A percentile compares a stretch with the other conserved stretches of the same genome.
Evolutionary conservation across 1,284 basidiomycete genomes (phyloP).

Genomic region (Fomitopsis betulina): DNA sequence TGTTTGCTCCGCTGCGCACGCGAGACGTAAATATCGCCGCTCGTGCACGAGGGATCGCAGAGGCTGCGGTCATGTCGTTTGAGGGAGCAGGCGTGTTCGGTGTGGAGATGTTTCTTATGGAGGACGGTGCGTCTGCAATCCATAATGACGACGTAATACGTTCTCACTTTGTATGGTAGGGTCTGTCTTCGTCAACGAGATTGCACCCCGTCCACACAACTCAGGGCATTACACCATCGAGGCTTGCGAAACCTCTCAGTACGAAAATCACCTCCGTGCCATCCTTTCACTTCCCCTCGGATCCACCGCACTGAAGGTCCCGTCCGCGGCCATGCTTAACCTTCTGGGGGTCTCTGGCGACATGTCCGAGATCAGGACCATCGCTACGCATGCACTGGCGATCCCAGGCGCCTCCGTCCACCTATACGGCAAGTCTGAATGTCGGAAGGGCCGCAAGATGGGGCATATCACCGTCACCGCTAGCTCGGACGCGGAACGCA

Average conservation of each 20-base stretch:
- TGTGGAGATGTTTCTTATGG: slow-evolving; percentile 96
- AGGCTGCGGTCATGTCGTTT: slow-evolving; percentile 78
- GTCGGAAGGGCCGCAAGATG: slow-evolving; percentile 93
- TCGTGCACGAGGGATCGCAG: slow-evolving; percentile 74
- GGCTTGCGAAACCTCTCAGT: slow-evolving; percentile 94
- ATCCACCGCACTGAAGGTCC: slow-evolving; percentile 84
- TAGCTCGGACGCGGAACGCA: slow-evolving; percentile 75
- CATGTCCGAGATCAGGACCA: slow-evolving; percentile 56
- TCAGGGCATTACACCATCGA: slow-evolving; percentile 99
- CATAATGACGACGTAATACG: not conserved
- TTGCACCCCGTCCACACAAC: slow-evolving; percentile 98
- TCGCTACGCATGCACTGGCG: slow-evolving; percentile 52
- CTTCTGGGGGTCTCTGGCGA: slow-evolving; percentile 77
- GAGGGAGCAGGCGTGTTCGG: slow-evolving; percentile 94
- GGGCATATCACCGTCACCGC: slow-evolving; percentile 95
- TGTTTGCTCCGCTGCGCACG: slow-evolving; percentile 80
- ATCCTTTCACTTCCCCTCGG: slow-evolving; percentile 91
- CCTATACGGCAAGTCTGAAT: slow-evolving; percentile 91
- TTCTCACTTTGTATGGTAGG: slow-evolving; percentile 39
- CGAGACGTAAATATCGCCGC: slow-evolving; percentile 52
- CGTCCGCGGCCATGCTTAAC: slow-evolving; percentile 92
- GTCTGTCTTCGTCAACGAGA: slow-evolving; percentile 88
- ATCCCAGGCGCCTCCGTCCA: slow-evolving; percentile 83
- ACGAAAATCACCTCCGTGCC: slow-evolving; percentile 97
- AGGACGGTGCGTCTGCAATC: slow-evolving; percentile 56